Evolutionary conservation across 1,139 yeast genomes (phyloP).

Genomic region (Blastobotrys petasosporus): DNA sequence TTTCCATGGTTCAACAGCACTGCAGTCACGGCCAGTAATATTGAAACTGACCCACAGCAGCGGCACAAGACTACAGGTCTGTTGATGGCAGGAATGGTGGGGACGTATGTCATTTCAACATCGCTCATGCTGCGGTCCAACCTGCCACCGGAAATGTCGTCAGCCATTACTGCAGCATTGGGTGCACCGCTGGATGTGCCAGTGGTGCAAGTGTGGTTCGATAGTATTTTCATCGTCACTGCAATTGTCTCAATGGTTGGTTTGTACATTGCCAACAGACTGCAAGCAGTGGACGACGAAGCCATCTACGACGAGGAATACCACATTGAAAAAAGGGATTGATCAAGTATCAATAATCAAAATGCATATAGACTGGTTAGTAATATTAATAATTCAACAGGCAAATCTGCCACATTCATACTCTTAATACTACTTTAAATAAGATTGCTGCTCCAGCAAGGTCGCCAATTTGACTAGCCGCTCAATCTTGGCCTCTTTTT

Average conservation of each 20-base stretch:
- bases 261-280: conserved; percentile 24
- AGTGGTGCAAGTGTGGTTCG: conserved; percentile 76
- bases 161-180: conserved; percentile 47
- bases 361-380: background rate
- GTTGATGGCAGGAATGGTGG: conserved; percentile 62
- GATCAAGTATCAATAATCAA: background rate
- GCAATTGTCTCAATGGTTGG: conserved; percentile 49
- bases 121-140: conserved; percentile 71
- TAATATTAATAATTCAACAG: background rate
- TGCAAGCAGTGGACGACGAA: conserved; percentile 13
- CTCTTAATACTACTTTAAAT: background rate
- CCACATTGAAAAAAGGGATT: conserved; percentile 25
- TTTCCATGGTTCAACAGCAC: conserved; percentile 23
- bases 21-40: background rate
- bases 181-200: conserved; percentile 47
- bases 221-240: conserved; percentile 58
- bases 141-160: conserved; percentile 54
- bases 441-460: conserved; percentile 8
- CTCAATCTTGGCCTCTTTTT: conserved; percentile 12
- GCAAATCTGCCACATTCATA: background rate
- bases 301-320: conserved; percentile 27
- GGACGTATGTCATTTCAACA: conserved; percentile 76
- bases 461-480: conserved; percentile 11
- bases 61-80: conserved; percentile 32
- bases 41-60: background rate